These are phyloP conservation scores for Monosporozyma aerobia DNA, from an alignment of 805 yeast species.

Conservation along the genomic window DNA sequence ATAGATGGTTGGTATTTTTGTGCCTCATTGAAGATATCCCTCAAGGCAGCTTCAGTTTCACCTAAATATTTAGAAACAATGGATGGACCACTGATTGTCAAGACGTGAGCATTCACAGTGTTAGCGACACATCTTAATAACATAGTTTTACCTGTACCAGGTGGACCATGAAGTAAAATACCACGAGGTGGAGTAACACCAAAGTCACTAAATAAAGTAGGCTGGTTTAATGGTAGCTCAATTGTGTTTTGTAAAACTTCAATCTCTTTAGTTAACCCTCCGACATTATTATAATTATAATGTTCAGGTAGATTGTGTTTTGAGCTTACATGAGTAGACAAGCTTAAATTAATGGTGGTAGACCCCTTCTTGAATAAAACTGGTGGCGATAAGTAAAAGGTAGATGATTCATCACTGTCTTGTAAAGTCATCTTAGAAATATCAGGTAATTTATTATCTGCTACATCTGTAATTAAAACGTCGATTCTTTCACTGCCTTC, in stretches of 20 bases:
- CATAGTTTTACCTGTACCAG: constrained; percentile 96
- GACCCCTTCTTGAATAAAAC: constrained; percentile 35
- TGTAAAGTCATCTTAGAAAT: constrained; percentile 27
- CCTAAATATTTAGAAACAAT: constrained; percentile 90
- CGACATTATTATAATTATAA: constrained; percentile 48
- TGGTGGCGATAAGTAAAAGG: constrained; percentile 37
- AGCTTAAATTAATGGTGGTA: constrained; percentile 22
- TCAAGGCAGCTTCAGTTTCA: constrained; percentile 80
- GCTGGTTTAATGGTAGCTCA: constrained; percentile 71
- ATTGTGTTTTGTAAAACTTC: constrained; percentile 53
- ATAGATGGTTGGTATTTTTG: constrained; percentile 77
- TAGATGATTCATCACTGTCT: constrained; percentile 8
- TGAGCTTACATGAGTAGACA: constrained; percentile 22
- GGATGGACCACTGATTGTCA: constrained; percentile 83
- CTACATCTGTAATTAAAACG: constrained; percentile 18
- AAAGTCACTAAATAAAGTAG: constrained; percentile 68
- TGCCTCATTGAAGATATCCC: constrained; percentile 81
- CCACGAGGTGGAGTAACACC: constrained; percentile 94
- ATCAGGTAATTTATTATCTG: constrained; percentile 32
- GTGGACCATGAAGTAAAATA: constrained; percentile 87
- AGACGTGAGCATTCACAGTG: constrained; percentile 71
- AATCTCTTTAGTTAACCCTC: constrained; percentile 68
- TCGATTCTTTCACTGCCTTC: constrained; percentile 7
- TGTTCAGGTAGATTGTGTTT: constrained; percentile 39
- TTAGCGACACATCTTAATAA: constrained; percentile 72